Evolutionary conservation across 768 basidiomycete genomes (phyloP).

Genomic region (Hirschioporus abietinus): DNA sequence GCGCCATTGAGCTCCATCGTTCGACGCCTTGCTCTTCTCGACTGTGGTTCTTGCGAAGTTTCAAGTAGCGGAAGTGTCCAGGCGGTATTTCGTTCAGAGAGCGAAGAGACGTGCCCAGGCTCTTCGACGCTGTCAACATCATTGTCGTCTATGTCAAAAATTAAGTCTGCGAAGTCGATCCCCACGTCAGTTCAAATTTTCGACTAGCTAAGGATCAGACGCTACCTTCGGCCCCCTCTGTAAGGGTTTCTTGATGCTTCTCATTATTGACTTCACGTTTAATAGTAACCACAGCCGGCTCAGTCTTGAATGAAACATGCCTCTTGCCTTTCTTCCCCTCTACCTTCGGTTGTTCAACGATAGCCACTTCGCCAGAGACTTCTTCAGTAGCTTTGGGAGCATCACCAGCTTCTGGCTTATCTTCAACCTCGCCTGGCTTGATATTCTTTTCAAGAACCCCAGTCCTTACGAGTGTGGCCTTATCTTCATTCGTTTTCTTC

Average conservation of each 20-base stretch:
- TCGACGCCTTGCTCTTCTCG: slow-evolving; percentile 16
- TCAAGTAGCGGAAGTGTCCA: slow-evolving; percentile 23
- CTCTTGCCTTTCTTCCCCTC: slow-evolving; percentile 47
- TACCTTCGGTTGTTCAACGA: slow-evolving; percentile 22
- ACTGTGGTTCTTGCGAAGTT: slow-evolving; percentile 19
- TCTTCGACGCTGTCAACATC: slow-evolving; percentile 12
- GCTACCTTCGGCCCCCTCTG: slow-evolving; percentile 39
- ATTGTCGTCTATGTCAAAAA: slow-evolving; percentile 68
- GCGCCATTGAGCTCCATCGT: slow-evolving; percentile 25
- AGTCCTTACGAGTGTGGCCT: neutral
- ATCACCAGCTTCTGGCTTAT: slow-evolving; percentile 20
- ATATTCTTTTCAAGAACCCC: slow-evolving; percentile 38
- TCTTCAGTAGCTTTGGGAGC: slow-evolving; percentile 16
- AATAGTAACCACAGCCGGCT: slow-evolving; percentile 49
- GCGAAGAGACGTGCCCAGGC: slow-evolving; percentile 23
- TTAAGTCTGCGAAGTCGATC: slow-evolving; percentile 41
- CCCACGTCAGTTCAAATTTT: slow-evolving; percentile 6
- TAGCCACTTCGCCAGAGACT: slow-evolving; percentile 18
- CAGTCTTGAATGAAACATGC: slow-evolving; percentile 70
- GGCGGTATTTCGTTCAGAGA: slow-evolving; percentile 12
- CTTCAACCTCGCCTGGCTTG: slow-evolving; percentile 23
- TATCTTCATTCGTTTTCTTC: neutral
- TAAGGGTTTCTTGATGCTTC: slow-evolving; percentile 22
- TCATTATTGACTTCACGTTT: slow-evolving; percentile 31
- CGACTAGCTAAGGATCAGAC: slow-evolving; percentile 9